Evolutionary conservation across 2,329 filamentous ascomycete species (phyloP).

Genomic region (Beauveria caledonica): DNA sequence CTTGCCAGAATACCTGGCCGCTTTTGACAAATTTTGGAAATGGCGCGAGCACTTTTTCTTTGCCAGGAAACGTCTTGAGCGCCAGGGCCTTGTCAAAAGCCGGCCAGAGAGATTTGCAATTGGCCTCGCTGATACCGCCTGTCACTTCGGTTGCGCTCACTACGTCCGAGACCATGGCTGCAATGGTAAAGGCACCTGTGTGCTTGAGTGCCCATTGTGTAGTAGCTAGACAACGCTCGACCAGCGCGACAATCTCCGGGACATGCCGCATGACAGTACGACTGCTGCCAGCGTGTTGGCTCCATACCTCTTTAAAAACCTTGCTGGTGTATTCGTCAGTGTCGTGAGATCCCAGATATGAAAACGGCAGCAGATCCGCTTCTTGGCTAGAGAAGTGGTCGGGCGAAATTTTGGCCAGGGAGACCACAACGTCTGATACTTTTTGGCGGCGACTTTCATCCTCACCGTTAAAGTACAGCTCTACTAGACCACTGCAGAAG

Average conservation of each 20-base stretch:
- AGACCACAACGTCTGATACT: constrained; percentile 73
- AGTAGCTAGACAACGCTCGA: constrained; percentile 61
- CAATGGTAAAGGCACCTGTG: constrained; percentile 72
- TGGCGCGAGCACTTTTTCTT: constrained; percentile 73
- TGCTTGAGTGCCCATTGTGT: constrained; percentile 88
- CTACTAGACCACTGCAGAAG: constrained; percentile 48
- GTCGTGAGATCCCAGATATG: constrained; percentile 84
- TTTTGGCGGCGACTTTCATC: constrained; percentile 68
- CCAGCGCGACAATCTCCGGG: constrained; percentile 67
- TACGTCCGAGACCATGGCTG: constrained; percentile 62
- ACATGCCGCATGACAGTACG: constrained; percentile 78
- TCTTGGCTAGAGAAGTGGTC: constrained; percentile 80
- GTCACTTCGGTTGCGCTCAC: constrained; percentile 48
- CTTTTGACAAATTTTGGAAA: constrained; percentile 71
- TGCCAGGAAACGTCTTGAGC: constrained; percentile 88
- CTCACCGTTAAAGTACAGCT: constrained; percentile 74
- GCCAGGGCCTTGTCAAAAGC: constrained; percentile 71
- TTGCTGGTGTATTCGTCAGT: constrained; percentile 70
- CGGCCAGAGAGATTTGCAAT: constrained; percentile 67
- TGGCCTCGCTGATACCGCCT: constrained; percentile 50
- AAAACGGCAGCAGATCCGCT: constrained; percentile 69
- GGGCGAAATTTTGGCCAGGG: constrained; percentile 77
- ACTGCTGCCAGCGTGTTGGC: constrained; percentile 78
- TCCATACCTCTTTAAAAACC: constrained; percentile 80
- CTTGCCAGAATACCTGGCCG: constrained; percentile 48